Conservation (phyloP, 75 land plant genomes). For the Cunninghamia lanceolata region DNA sequence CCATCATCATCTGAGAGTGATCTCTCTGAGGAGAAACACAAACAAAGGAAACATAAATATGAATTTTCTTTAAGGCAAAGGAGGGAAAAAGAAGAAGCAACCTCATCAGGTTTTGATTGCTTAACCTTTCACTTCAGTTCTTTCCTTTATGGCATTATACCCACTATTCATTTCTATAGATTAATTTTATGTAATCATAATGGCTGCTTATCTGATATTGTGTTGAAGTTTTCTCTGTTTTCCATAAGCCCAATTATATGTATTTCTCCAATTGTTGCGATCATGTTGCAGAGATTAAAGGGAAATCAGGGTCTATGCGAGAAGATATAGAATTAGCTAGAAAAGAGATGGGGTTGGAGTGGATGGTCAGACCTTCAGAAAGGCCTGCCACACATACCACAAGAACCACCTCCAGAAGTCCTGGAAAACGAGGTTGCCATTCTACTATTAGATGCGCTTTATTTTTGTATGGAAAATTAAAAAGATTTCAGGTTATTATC, state of each 20-base stretch:
- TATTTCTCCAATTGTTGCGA: conserved; percentile 13
- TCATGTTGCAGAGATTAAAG: conserved; percentile 2
- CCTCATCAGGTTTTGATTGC: neutral
- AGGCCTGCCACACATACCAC: conserved; percentile 6
- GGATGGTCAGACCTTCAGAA: conserved; percentile 73
- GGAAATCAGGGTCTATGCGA: neutral
- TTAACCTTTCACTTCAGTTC: neutral
- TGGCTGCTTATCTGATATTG: neutral
- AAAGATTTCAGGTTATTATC: neutral
- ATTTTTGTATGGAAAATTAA: neutral
- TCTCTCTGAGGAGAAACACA: conserved; percentile 15
- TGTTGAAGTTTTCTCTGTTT: neutral
- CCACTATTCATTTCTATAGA: neutral
- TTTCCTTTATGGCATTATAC: neutral
- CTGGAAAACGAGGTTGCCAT: conserved; percentile 23
- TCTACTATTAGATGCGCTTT: neutral
- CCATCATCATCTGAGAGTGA: conserved; percentile 14
- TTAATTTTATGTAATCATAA: neutral
- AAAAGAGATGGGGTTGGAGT: conserved; percentile 84
- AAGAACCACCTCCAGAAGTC: conserved; percentile 15
- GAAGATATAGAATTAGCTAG: conserved; percentile 38
- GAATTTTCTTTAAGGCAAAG: conserved; percentile 4
- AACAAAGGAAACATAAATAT: neutral
- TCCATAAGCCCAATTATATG: neutral
- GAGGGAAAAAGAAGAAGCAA: neutral